Percentiles rank a stretch among this genome's conserved stretches.
These are phyloP conservation scores for Cutaneotrichosporon cyanovorans DNA, from an alignment of 1,284 basidiomycete genomes.

Conservation along the genomic window DNA sequence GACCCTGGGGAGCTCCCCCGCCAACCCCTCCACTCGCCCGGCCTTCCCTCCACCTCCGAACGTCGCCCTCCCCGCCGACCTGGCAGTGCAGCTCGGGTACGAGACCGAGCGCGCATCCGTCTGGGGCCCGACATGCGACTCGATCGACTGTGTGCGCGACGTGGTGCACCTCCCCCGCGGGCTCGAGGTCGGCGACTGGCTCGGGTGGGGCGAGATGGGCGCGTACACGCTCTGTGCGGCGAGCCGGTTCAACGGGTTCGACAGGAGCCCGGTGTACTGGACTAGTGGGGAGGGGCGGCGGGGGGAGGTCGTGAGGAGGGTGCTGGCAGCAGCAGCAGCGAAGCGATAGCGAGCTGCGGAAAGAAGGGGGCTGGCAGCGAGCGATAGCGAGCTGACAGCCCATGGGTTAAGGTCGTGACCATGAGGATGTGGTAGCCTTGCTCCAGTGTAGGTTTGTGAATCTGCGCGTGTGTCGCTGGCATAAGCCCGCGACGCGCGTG, in stretches of 20 bases:
- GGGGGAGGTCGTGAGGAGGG: neutral
- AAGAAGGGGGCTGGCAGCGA: too few species aligned
- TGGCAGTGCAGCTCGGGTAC: constrained; percentile 45
- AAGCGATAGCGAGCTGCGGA: too few species aligned
- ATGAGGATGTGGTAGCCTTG: too few species aligned
- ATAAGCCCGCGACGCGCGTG: too few species aligned
- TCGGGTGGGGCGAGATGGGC: constrained; percentile 85
- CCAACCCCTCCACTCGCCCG: constrained; percentile 30
- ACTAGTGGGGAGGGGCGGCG: constrained; percentile 37
- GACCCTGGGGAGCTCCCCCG: constrained; percentile 42
- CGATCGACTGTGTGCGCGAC: constrained; percentile 72
- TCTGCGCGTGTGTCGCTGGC: too few species aligned
- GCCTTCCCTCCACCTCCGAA: constrained; percentile 45
- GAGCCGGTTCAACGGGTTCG: constrained; percentile 71
- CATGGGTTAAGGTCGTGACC: too few species aligned
- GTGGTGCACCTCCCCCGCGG: constrained; percentile 57
- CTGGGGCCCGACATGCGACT: constrained; percentile 75
- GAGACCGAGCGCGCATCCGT: constrained; percentile 48
- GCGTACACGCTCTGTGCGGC: constrained; percentile 89
- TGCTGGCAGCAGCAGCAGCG: neutral
- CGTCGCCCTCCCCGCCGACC: constrained; percentile 40
- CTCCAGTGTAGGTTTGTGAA: too few species aligned
- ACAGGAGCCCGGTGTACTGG: constrained; percentile 37
- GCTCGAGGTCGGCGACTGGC: constrained; percentile 79
- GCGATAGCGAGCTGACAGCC: too few species aligned